Conservation (phyloP, 1,139 yeast genomes). For the Pichia sp. region DNA sequence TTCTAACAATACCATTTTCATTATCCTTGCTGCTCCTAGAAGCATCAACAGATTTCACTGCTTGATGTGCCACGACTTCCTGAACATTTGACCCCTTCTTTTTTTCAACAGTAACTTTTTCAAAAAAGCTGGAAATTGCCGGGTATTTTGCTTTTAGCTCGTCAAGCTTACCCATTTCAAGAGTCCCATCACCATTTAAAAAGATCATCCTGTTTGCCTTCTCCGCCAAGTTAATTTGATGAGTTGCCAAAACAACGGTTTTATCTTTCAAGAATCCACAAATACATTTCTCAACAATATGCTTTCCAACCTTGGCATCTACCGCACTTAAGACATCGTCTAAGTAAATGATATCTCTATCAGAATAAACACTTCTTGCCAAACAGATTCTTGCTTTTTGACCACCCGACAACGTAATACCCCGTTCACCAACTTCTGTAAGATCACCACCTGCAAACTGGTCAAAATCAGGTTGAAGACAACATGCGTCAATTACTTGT, state of each 20-base stretch:
- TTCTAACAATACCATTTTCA: constrained; percentile 22
- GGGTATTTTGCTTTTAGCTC: constrained; percentile 42
- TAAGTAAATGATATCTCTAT: constrained; percentile 59
- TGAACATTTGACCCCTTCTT: not conserved
- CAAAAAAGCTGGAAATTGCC: constrained; percentile 51
- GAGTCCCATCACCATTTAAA: constrained; percentile 59
- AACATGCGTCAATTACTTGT: constrained; percentile 58
- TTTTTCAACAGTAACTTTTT: constrained; percentile 16
- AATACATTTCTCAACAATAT: constrained; percentile 67
- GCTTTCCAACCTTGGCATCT: constrained; percentile 85
- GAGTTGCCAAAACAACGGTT: constrained; percentile 80
- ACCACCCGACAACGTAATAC: constrained; percentile 88
- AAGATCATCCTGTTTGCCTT: constrained; percentile 64
- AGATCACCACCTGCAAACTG: constrained; percentile 72
- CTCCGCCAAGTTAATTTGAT: constrained; percentile 66
- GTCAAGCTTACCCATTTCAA: constrained; percentile 56
- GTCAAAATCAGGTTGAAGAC: constrained; percentile 62
- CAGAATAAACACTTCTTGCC: constrained; percentile 78
- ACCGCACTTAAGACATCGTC: constrained; percentile 90
- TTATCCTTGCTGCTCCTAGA: constrained; percentile 42
- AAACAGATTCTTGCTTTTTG: constrained; percentile 82
- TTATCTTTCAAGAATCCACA: constrained; percentile 49
- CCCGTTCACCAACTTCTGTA: constrained; percentile 89
- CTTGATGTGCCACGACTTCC: not conserved
- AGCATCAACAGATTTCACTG: constrained; percentile 25